Evolutionary conservation across 1,284 basidiomycete species (phyloP).

Genomic region (Cryptococcus amylolentus): DNA sequence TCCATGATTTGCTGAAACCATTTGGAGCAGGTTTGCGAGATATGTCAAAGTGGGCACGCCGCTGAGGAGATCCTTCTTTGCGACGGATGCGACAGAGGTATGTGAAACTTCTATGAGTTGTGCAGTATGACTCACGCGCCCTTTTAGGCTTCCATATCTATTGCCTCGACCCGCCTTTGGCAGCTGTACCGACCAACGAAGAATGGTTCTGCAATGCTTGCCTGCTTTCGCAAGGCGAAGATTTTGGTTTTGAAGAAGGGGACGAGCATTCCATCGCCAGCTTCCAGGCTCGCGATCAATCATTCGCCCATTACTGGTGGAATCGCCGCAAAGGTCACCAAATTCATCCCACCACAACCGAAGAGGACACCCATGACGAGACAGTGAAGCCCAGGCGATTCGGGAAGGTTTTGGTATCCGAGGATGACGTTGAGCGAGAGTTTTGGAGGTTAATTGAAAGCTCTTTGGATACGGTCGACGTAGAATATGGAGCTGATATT

Average conservation of each 20-base stretch:
- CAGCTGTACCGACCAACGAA: slow-evolving; percentile 79
- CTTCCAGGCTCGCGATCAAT: slow-evolving; percentile 85
- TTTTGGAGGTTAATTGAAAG: slow-evolving; percentile 96
- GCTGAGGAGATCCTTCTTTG: slow-evolving; percentile 90
- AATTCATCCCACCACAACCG: slow-evolving; percentile 2
- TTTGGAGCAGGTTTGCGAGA: slow-evolving; percentile 67
- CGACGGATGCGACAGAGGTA: slow-evolving; percentile 94
- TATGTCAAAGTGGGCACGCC: slow-evolving; percentile 82
- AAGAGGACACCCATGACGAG: not conserved
- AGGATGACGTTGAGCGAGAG: slow-evolving; percentile 88
- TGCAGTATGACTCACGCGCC: not conserved
- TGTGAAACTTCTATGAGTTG: slow-evolving; percentile 34
- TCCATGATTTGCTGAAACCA: not conserved
- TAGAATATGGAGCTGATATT: slow-evolving; percentile 98
- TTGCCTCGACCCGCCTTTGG: slow-evolving; percentile 87
- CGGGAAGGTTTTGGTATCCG: slow-evolving; percentile 67
- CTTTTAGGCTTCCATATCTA: slow-evolving; percentile 85
- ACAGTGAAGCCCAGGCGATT: slow-evolving; percentile 46
- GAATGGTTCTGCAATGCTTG: slow-evolving; percentile 93
- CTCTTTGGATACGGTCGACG: slow-evolving; percentile 85
- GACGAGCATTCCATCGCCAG: slow-evolving; percentile 89
- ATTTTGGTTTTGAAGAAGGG: slow-evolving; percentile 98
- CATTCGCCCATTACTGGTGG: slow-evolving; percentile 88
- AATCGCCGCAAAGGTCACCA: slow-evolving; percentile 63
- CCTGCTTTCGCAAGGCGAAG: slow-evolving; percentile 88